Evolutionary conservation across 1,284 basidiomycete species (phyloP), one percentile per base, ranked within the genome.

Genomic region (Sphagnurus paluster): DNA sequence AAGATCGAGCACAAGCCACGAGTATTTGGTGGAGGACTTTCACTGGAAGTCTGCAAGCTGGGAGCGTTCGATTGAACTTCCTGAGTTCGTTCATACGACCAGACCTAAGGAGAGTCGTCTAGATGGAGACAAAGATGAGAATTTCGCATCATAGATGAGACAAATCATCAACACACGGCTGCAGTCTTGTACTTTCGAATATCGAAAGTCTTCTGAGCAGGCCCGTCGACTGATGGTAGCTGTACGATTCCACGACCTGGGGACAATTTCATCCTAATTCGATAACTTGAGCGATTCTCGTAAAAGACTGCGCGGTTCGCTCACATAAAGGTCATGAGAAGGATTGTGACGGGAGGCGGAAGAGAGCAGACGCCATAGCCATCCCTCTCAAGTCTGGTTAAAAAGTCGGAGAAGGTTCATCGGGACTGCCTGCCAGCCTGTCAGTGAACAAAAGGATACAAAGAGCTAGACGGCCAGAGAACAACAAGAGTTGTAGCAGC

Each of bases 1-100:
- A 39, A 5, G 35, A 25, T 41, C 42, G 43, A 9, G 56, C 53
- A 24, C 53, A 50, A n/a, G 32, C 7, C 29, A 56, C 28, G 25
- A 61, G 60, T 4, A 61, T 57, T 19, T 42, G 49, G 23, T 52
- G 51, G 11, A 61, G 41, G 21, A 61, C 48, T 43, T 57, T 54
- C 39, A 55, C 54, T 20, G 67, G 65, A 10, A 68, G 56, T 16
- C 14, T 55, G 33, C 56, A 66, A 24, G 55, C 58, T 6, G 47
- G 38, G 26, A 44, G 42, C 17, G 36, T 45, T 23, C 44, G 44
- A 46, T 66, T 67, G 36, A 46, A 39, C 36, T 61, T 57, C 46
- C 52, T 55, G 36, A 52, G 52, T 42, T 60, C 60, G 35, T 49
- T 49, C 9, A 46, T 30, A 34, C 56, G 57, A 33, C 53, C 52